Evolutionary conservation across 1,139 yeast species (phyloP), one percentile per base, ranked within the genome.

Genomic region (Casaregolazyma lundiana): DNA sequence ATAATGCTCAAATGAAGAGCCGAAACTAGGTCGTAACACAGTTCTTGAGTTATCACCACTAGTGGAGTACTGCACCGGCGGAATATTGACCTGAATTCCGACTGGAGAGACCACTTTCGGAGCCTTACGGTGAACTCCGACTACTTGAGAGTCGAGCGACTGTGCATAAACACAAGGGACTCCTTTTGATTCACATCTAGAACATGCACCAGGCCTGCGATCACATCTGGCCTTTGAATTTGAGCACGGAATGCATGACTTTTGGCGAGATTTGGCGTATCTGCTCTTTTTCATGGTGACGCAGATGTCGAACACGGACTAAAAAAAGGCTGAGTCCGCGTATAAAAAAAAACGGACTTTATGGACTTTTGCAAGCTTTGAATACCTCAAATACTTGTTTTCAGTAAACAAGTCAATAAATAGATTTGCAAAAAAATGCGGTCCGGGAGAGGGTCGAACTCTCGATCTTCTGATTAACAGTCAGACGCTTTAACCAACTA

Each of bases 391-490:
- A n/a, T n/a, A n/a, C n/a, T n/a, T n/a, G n/a, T n/a, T n/a, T n/a
- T n/a, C n/a, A n/a, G n/a, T n/a, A n/a, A n/a, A n/a, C n/a, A n/a
- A n/a, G n/a, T n/a, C n/a, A n/a, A 7, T n/a, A 2, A 5, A 26
- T 7, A 26, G 15, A 11, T 11, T 40, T 7, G 15, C 13, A 38
- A 43, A 47, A 43, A 39, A 43, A 40, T 21, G 29, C 50, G 50
- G 43, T 42, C 50, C 44, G 47, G 50, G 50, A 44, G 50, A 47
- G 50, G 50, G 46, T 47, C 45, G 50, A 47, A 47, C 50, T 47
- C 50, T 44, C 50, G 50, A 47, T 47, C 50, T 47, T 47, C 44
- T 46, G 50, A 47, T 47, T 47, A 47, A 47, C 50, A 47, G 50
- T 47, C 50, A 46, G 44, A 47, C 50, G 50, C 50, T 46, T 47